Evolutionary conservation across 495 filamentous ascomycete genomes (phyloP).

Genomic region (Letharia columbiana): DNA sequence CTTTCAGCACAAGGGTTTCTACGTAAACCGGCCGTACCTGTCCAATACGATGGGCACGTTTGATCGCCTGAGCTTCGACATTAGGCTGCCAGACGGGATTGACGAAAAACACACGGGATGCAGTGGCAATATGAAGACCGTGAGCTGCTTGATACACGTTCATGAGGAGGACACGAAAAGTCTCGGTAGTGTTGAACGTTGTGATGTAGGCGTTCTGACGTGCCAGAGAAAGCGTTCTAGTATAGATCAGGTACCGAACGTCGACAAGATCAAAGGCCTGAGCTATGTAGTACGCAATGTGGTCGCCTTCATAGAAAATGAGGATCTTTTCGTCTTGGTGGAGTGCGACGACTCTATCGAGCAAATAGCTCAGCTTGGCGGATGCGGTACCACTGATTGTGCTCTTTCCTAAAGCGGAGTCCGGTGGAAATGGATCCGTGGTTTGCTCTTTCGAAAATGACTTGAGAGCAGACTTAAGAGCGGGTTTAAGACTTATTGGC

Average conservation of each 20-base stretch:
- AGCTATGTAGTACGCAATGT: slow-evolving; percentile 73
- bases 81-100: slow-evolving; percentile 81
- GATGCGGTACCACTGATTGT: slow-evolving; percentile 72
- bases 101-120: slow-evolving; percentile 83
- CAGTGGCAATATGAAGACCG: slow-evolving; percentile 73
- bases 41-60: slow-evolving; percentile 80
- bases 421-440: slow-evolving; percentile 28
- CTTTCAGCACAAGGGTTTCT: slow-evolving; percentile 74
- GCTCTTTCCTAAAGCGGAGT: slow-evolving; percentile 52
- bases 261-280: slow-evolving; percentile 70
- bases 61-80: slow-evolving; percentile 86
- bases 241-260: slow-evolving; percentile 77
- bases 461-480: slow-evolving; percentile 25
- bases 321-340: slow-evolving; percentile 75
- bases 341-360: slow-evolving; percentile 58
- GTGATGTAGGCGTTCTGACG: slow-evolving; percentile 63
- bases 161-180: slow-evolving; percentile 73
- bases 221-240: slow-evolving; percentile 52
- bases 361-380: slow-evolving; percentile 77
- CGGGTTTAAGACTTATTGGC: background rate
- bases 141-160: slow-evolving; percentile 80
- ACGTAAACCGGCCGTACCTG: slow-evolving; percentile 74
- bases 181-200: slow-evolving; percentile 60
- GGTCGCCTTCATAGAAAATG: slow-evolving; percentile 85
- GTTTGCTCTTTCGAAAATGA: background rate